Evolutionary conservation across 73 alveolate genomes (phyloP), one percentile per base, ranked within the genome.

Genomic region (Tetrahymena thermophila): DNA sequence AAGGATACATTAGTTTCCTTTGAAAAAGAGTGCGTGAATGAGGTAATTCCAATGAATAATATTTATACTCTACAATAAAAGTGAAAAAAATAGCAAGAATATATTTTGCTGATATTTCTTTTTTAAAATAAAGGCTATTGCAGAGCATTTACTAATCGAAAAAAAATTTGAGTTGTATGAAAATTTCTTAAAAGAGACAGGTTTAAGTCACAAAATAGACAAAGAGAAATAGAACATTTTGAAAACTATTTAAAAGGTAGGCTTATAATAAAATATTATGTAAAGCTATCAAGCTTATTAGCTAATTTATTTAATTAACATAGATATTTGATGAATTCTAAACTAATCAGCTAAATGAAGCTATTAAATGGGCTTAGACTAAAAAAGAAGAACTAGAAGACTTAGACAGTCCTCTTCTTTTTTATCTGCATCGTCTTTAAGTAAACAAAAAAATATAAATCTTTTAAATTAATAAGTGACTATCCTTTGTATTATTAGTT

Each of bases 111-210:
- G 83, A 50, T 50, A 50, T 50, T 50, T 50, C 83, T 50, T 50
- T 50, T 50, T 50, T 10, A 50, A 50, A 19, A 44, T 28, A 85
- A 55, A 95, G 97, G 55, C 94, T 28, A 95, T 95, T 9, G 94
- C 93, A 15, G 85, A 43, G 37, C 97, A 95, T 50, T 43, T 95
- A 1, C 42, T 95, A 23, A 89, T 94, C n/a, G 97, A 95, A 34
- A 89, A 94, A 34, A 93, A 95, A 93, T 95, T 85, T 95, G 97
- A 95, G 0, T 93, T 94, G 19, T 95, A 95, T 85, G 83, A 89
- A 35, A 50, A 31, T 16, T 57, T 95, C 34, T 58, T 95, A n/a
- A 34, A 85, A 38, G 97, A 95, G 35, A 71, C 95, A 10, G 93
- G 94, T 14, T 89, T 89, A 31, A 43, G 19, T 4, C 93, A 43